Evolutionary conservation across 768 basidiomycete species (phyloP), one percentile per base, ranked within the genome.

Genomic region (Mycena kentingensis): DNA sequence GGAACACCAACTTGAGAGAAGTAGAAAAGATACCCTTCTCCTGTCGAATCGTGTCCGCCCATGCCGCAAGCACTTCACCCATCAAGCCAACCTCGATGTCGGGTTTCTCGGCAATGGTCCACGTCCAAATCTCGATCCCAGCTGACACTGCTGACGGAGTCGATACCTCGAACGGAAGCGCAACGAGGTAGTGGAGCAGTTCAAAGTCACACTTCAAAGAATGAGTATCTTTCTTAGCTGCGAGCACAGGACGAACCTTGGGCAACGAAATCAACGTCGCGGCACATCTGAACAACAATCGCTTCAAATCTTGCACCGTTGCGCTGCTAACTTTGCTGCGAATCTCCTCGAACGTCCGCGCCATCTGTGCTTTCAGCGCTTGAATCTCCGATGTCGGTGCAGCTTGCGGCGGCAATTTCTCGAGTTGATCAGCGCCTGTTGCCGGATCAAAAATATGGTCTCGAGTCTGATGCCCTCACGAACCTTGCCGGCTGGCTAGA

Each of bases 101-200:
- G 0, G 90, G 85, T 52, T 90, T 83, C 65, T 96, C 90, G 13
- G 90, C 84, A 46, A 97, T 88, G 0, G 97, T 79, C 95, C 95
- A 98, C 3, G 89, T 93, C 97, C 97, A 98, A 10, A 88, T 87
- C 64, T 98, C 94, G 36, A 94, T 86, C 0, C 92, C 95, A 2
- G 90, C 83, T 15, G 90, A 80, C 51, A 98, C 83, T 1, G 93
- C 84, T 4, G 90, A 75, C 1, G 94, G 92, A 1, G 90, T 94
- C 56, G 92, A 92, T 3, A 90, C 86, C 50, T 90, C 87, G 61
- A 98, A 90, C 0, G 97, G 97, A 16, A 98, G 69, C 28, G 80
- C 77, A 7, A 98, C 94, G 22, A 98, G 74, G 66, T 93, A 87
- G 69, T 91, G 88, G 10, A 98, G 72, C 13, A 98, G 75, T 21